Conservation (phyloP, 2,329 filamentous ascomycete genomes). For the Pseudofabraea citricarpa region DNA sequence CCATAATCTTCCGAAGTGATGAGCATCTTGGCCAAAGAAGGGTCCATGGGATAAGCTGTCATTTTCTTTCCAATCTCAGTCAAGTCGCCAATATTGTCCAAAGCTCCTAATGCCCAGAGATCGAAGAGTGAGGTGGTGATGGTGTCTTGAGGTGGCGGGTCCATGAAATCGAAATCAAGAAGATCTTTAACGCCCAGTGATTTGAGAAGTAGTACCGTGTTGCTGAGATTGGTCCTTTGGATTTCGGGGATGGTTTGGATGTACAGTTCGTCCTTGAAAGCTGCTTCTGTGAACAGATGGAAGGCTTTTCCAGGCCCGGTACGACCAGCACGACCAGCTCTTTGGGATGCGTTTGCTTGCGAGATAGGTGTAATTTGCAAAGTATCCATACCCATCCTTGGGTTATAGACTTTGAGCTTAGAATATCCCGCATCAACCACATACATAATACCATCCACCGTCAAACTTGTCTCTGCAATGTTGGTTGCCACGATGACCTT, state of each 20-base stretch:
- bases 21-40: conserved; percentile 87
- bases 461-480: conserved; percentile 96
- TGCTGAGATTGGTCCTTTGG: conserved; percentile 90
- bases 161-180: conserved; percentile 98
- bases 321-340: conserved; percentile 87
- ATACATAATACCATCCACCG: conserved; percentile 98
- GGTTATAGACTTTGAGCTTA: conserved; percentile 98
- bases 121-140: conserved; percentile 97
- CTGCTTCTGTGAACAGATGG: conserved; percentile 88
- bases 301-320: conserved; percentile 96
- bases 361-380: conserved; percentile 97
- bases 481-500: conserved; percentile 99
- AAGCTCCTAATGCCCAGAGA: conserved; percentile 88
- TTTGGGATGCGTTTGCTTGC: conserved; percentile 90
- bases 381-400: conserved; percentile 98
- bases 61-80: conserved; percentile 84
- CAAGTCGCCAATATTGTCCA: conserved; percentile 90
- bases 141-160: conserved; percentile 94
- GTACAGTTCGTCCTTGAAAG: conserved; percentile 94
- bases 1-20: conserved; percentile 87
- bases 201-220: conserved; percentile 90
- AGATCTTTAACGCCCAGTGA: conserved; percentile 91
- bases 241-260: conserved; percentile 97
- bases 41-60: conserved; percentile 98
- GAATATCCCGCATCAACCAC: conserved; percentile 95